These are phyloP conservation scores for Blastocystis sp. DNA, from an alignment of 352 stramenopile species.

Conservation along the genomic window DNA sequence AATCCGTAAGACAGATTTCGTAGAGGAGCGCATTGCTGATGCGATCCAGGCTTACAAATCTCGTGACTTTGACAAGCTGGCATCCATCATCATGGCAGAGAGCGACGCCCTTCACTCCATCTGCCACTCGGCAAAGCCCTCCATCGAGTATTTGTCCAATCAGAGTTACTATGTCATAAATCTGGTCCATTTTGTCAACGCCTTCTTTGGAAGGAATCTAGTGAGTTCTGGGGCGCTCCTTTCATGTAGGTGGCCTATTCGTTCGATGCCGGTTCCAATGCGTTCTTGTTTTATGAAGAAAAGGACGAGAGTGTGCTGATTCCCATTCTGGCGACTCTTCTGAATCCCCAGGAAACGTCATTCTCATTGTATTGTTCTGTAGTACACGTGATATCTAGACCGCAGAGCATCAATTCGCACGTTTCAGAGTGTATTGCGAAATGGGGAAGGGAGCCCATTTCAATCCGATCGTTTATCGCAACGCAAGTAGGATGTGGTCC, in stretches of 20 bases:
- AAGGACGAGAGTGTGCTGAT: slow-evolving; percentile 77
- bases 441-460: neutral
- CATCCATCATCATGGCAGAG: slow-evolving; percentile 93
- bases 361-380: neutral
- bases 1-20: slow-evolving; percentile 82
- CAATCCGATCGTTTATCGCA: slow-evolving; percentile 14
- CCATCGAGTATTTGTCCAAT: slow-evolving; percentile 98
- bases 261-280: slow-evolving; percentile 97
- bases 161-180: slow-evolving; percentile 79
- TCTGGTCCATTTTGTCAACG: slow-evolving; percentile 91
- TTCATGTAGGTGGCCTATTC: slow-evolving; percentile 89
- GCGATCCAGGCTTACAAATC: slow-evolving; percentile 84
- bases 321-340: slow-evolving; percentile 73
- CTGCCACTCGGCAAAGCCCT: slow-evolving; percentile 93
- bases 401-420: neutral
- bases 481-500: slow-evolving; percentile 17
- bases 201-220: slow-evolving; percentile 73
- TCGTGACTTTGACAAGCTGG: slow-evolving; percentile 90
- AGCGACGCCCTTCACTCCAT: slow-evolving; percentile 96
- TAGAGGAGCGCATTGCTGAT: slow-evolving; percentile 80
- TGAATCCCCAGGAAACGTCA: neutral
- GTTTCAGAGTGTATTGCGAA: neutral
- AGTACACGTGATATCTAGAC: neutral
- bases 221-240: neutral
- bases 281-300: slow-evolving; percentile 81